Conservation (phyloP, 345 rosid genomes). For the Leavenworthia alabamica region DNA sequence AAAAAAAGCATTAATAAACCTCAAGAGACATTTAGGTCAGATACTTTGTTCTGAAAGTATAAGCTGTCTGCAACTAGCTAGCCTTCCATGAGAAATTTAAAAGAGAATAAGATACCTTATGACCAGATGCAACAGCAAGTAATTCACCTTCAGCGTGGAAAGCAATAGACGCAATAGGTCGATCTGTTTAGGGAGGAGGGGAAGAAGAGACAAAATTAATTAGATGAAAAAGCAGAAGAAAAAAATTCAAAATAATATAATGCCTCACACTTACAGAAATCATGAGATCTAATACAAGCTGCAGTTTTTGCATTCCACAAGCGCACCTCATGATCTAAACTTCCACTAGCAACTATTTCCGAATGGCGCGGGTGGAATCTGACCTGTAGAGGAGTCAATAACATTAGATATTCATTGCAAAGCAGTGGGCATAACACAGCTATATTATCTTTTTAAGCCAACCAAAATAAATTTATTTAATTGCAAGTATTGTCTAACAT, state of each 20-base stretch:
- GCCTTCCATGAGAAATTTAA: neutral
- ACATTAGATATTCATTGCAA: conserved; percentile 7
- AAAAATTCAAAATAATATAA: neutral
- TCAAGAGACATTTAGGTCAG: neutral
- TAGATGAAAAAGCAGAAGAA: too few relatives aligned
- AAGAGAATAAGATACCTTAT: conserved; percentile 48
- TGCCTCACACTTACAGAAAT: conserved; percentile 50
- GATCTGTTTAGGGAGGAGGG: conserved; percentile 34
- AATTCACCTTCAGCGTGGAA: conserved; percentile 76
- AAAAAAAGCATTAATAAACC: conserved; percentile 19
- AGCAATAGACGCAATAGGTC: conserved; percentile 86
- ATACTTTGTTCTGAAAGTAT: neutral
- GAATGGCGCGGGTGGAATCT: conserved; percentile 77
- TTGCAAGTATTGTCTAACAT: conserved; percentile 2
- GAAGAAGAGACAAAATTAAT: neutral
- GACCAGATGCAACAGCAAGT: conserved; percentile 84
- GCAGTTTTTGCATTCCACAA: conserved; percentile 71
- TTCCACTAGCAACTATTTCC: conserved; percentile 79
- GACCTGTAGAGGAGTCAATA: conserved; percentile 46
- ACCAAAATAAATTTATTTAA: neutral
- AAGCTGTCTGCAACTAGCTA: conserved; percentile 1
- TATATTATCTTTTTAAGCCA: neutral
- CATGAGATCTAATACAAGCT: conserved; percentile 63
- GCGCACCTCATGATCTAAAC: conserved; percentile 83
- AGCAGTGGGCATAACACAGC: neutral